Evolutionary conservation across 108 stramenopile species (phyloP), one percentile per base, ranked within the genome.

Genomic region (Conticribra weissflogii): DNA sequence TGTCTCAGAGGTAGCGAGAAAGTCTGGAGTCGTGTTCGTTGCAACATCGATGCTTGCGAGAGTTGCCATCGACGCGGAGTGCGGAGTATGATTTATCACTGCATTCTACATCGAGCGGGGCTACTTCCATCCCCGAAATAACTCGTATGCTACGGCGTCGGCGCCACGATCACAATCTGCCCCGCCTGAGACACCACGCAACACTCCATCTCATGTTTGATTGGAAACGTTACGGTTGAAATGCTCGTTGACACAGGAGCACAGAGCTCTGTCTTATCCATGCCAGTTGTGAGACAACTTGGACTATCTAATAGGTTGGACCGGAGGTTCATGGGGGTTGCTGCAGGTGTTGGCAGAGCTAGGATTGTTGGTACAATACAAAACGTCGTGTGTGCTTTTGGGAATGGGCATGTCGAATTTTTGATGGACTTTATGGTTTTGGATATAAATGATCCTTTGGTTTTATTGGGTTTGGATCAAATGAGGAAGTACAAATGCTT

Each of bases 221-320:
- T 91, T 19, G 85, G 86, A 19, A 36, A 71, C 45, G 76, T 63
- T 19, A 55, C 64, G 18, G 78, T 91, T 12, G 86, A 87, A 45
- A 85, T 91, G 85, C 61, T 91, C 36, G 86, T 91, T 2, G 90
- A 91, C 29, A 84, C 87, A 16, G 90, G 90, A 23, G 90, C 90
- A 23, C 83, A 84, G 59, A 48, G 61, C 9, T 84, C 83, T 15
- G 85, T 86, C n/a, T 74, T 91, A 46, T 88, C 87, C 0, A 54
- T 81, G 46, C 78, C 85, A 18, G 65, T 86, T 50, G 85, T 84
- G 15, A 46, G 60, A 17, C 65, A 63, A 46, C 83, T 91, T 3
- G 83, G 77, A 23, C 74, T 91, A 4, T 23, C 59, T n/a, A 66
- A 67, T 71, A 72, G 83, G 30, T 58, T 88, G 33, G 85, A 88